Conservation (phyloP, 2,329 filamentous ascomycete species). For the Fusarium sp. region DNA sequence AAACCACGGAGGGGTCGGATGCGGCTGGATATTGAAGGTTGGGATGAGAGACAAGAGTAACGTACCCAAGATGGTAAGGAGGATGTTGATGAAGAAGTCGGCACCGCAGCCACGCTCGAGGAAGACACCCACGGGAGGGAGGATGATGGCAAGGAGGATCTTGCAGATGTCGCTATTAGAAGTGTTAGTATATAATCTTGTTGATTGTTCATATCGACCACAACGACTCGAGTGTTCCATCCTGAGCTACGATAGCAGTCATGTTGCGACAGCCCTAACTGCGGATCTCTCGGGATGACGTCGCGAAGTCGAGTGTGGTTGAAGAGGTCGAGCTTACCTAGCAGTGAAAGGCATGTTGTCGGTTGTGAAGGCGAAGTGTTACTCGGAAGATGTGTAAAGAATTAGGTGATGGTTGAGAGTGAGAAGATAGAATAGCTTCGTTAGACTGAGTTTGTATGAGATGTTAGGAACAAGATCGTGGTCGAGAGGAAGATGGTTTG, state of each 20-base stretch:
- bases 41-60: not conserved
- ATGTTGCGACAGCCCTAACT: constrained; percentile 11
- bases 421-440: constrained; percentile 12
- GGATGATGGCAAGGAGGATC: constrained; percentile 86
- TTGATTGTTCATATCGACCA: not conserved
- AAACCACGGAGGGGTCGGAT: constrained; percentile 56
- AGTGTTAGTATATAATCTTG: constrained; percentile 17
- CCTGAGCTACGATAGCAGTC: not conserved
- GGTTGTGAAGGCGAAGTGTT: constrained; percentile 32
- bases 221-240: not conserved
- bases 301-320: constrained; percentile 9
- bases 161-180: constrained; percentile 67
- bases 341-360: constrained; percentile 69
- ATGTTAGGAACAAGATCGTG: not conserved
- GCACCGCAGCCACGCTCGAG: constrained; percentile 90
- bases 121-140: constrained; percentile 92
- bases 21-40: constrained; percentile 12
- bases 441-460: constrained; percentile 15
- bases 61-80: constrained; percentile 79
- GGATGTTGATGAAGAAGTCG: constrained; percentile 92
- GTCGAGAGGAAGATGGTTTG: constrained; percentile 35
- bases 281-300: constrained; percentile 40
- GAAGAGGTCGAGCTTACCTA: constrained; percentile 57
- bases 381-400: constrained; percentile 20
- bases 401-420: constrained; percentile 7